Conservation (phyloP, 108 stramenopile genomes). For the Skeletonema grethae region DNA sequence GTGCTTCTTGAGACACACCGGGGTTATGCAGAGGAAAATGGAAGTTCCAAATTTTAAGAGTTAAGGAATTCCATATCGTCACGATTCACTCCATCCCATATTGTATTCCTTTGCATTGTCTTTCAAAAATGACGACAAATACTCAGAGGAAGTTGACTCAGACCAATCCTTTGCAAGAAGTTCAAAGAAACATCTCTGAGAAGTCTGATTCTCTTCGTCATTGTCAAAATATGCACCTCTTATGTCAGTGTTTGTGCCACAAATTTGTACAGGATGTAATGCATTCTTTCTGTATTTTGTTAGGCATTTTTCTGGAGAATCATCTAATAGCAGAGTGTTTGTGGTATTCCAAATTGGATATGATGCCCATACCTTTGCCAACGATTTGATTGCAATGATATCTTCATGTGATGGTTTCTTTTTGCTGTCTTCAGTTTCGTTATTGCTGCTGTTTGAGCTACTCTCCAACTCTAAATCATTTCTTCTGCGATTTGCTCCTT, state of each 20-base stretch:
- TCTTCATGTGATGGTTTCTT: slow-evolving; percentile 20
- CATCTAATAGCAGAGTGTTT: slow-evolving; percentile 83
- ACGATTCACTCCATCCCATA: slow-evolving; percentile 25
- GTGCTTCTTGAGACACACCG: slow-evolving; percentile 69
- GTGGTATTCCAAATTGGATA: slow-evolving; percentile 73
- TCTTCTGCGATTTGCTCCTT: not conserved
- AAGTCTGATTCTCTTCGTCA: slow-evolving; percentile 35
- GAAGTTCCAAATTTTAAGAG: slow-evolving; percentile 25
- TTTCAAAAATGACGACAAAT: slow-evolving; percentile 31
- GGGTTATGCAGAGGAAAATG: slow-evolving; percentile 75
- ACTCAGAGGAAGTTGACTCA: slow-evolving; percentile 6
- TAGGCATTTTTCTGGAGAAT: slow-evolving; percentile 80
- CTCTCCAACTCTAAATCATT: not conserved
- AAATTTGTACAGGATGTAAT: slow-evolving; percentile 71
- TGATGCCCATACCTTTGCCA: slow-evolving; percentile 69
- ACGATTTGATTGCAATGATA: slow-evolving; percentile 63
- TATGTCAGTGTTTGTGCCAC: slow-evolving; percentile 47
- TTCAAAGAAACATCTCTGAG: slow-evolving; percentile 36
- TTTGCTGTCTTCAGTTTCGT: not conserved
- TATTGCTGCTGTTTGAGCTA: not conserved
- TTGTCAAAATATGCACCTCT: slow-evolving; percentile 13
- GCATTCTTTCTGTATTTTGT: slow-evolving; percentile 51
- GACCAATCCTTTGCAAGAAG: slow-evolving; percentile 36
- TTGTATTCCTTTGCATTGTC: slow-evolving; percentile 30
- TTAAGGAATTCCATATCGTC: not conserved